phyloP scores from a whole-genome alignment of 78 protist species.

The Pelomyxa schiedti region DNA sequence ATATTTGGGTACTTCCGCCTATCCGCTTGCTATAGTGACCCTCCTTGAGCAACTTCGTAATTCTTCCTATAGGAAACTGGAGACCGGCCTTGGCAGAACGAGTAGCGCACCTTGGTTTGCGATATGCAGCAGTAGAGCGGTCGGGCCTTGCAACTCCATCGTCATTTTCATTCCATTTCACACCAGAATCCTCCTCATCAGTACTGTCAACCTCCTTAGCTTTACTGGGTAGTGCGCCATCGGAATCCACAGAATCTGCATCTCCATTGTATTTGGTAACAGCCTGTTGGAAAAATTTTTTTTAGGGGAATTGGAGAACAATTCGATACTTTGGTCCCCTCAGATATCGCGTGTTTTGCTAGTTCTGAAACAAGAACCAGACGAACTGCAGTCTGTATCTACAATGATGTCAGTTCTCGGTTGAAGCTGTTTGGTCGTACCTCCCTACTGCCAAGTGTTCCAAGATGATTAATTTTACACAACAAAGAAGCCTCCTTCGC shows the following conservation, averaged over 20 bases:
- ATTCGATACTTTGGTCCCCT: neutral
- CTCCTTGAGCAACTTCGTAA: neutral
- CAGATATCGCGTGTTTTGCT: neutral
- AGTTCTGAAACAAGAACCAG: neutral
- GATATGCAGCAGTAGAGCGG: too few relatives aligned
- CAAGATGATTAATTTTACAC: neutral
- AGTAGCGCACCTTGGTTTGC: neutral
- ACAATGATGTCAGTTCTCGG: neutral
- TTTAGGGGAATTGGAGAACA: too few relatives aligned
- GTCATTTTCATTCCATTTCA: too few relatives aligned
- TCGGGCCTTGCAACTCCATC: too few relatives aligned
- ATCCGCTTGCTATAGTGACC: neutral
- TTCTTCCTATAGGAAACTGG: conserved; percentile 49
- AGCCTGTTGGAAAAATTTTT: too few relatives aligned
- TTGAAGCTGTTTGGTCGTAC: neutral
- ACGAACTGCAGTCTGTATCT: neutral
- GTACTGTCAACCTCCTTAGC: too few relatives aligned
- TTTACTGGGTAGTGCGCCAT: too few relatives aligned
- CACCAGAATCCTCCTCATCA: too few relatives aligned
- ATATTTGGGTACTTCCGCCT: conserved; percentile 57
- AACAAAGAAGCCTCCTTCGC: neutral
- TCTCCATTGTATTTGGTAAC: neutral
- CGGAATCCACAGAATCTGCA: neutral
- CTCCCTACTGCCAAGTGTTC: neutral
- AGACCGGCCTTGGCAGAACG: conserved; percentile 47